These are phyloP conservation scores for Orychophragmus violaceus DNA, from an alignment of 345 rosid species.

Conservation along the genomic window DNA sequence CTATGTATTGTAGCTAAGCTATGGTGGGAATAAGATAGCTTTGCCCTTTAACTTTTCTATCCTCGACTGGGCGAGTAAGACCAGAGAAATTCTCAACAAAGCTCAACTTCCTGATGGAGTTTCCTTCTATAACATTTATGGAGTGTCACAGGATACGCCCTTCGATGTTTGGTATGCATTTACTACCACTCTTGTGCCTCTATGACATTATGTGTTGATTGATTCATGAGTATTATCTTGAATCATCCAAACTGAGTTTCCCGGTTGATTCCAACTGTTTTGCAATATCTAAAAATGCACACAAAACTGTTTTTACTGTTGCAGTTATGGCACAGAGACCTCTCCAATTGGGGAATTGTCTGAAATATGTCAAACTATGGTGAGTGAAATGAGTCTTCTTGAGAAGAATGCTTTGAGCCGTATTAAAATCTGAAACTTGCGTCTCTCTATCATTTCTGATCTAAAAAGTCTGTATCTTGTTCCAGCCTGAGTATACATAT, in stretches of 20 bases:
- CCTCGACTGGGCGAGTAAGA: slow-evolving; percentile 63
- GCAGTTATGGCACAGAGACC: slow-evolving; percentile 77
- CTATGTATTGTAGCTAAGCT: slow-evolving; percentile 44
- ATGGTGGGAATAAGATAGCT: slow-evolving; percentile 54
- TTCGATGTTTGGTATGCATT: slow-evolving; percentile 72
- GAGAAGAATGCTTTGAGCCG: background rate
- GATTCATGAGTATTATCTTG: background rate
- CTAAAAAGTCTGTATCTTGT: slow-evolving; percentile 1
- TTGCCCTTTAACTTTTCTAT: slow-evolving; percentile 68
- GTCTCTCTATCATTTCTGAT: background rate
- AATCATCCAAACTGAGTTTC: background rate
- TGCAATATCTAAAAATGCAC: background rate
- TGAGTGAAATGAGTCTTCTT: slow-evolving; percentile 32
- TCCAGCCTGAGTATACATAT: slow-evolving; percentile 66
- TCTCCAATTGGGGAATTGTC: slow-evolving; percentile 69
- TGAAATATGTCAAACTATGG: slow-evolving; percentile 75
- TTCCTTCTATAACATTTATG: slow-evolving; percentile 69
- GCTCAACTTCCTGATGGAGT: slow-evolving; percentile 65
- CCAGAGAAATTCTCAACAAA: slow-evolving; percentile 53
- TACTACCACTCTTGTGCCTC: background rate
- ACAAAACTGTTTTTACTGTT: slow-evolving; percentile 10
- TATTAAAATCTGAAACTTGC: background rate
- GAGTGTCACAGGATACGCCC: slow-evolving; percentile 72
- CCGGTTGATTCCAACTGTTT: background rate
- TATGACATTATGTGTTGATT: background rate